phyloP scores from a whole-genome alignment of 1,284 basidiomycete species.

The Amylostereum areolatum region DNA sequence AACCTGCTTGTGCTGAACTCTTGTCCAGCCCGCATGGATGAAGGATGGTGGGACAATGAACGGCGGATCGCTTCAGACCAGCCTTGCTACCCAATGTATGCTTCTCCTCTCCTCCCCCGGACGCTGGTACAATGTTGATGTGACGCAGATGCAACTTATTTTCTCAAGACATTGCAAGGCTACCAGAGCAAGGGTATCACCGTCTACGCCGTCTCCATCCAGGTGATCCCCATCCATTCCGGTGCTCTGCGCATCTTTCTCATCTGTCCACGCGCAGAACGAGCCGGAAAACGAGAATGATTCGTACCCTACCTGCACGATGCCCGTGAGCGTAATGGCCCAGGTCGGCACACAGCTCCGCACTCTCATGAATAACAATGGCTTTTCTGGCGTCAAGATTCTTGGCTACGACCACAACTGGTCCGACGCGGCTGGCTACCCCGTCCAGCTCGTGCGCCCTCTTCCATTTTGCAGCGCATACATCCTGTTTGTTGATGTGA shows the following conservation, averaged over 20 bases:
- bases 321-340: constrained; percentile 35
- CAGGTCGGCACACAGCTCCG: constrained; percentile 35
- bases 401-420: constrained; percentile 49
- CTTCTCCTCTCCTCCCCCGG: constrained; percentile 4
- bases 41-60: constrained; percentile 38
- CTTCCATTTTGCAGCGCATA: not conserved
- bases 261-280: constrained; percentile 28
- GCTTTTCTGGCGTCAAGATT: constrained; percentile 36
- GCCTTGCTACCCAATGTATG: constrained; percentile 24
- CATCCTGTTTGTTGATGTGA: constrained; percentile 1
- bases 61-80: constrained; percentile 32
- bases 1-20: not conserved
- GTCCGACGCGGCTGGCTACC: constrained; percentile 41
- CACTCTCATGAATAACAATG: constrained; percentile 37
- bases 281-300: constrained; percentile 41
- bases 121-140: not conserved
- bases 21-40: constrained; percentile 45
- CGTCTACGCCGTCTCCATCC: constrained; percentile 39
- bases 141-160: constrained; percentile 40
- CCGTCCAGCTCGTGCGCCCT: constrained; percentile 35
- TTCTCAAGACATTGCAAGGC: constrained; percentile 33
- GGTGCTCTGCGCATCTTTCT: not conserved
- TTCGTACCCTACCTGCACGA: constrained; percentile 38
- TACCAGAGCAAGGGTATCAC: constrained; percentile 36
- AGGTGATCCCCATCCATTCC: constrained; percentile 25